Base-by-base conservation (phyloP, 805 yeast genomes). In the Brettanomyces sp. region DNA sequence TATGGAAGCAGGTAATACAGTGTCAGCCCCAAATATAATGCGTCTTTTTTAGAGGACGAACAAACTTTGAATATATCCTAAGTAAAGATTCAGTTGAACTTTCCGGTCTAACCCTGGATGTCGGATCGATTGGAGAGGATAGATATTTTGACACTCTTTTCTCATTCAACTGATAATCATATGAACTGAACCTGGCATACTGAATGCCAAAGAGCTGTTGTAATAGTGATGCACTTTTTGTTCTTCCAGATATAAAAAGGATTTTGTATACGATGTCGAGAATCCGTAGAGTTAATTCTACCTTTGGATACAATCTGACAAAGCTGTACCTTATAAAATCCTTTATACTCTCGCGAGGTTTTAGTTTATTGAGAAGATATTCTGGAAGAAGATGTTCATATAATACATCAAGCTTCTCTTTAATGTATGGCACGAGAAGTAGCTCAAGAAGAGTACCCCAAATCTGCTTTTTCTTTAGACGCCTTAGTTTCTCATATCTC, bases 1-100 rank as follows among this genome's bases (percentile, higher is more conserved):
- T 44, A 90, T 82, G 2, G 95, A 86, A 0, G 83, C 72, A 0
- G 96, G 96, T 64, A 91, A 78, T 40, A 80, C 60, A 2, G 85
- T 66, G 45, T 59, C 59, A 2, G 66, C 52, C 25, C 63, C 55
- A 4, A 58, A 25, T 42, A 63, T 46, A 11, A 56, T n/a, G 47
- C 3, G 56, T 56, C 36, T 52, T 55, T 43, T 56, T 55, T 30
- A 59, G 22, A 9, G 68, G 66, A 11, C 22, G 48, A 23, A 18
- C 47, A 39, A 36, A 35, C 9, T 41, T 46, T n/a, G 39, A 22
- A 42, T 47, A 53, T 22, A 45, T 21, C 13, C 43, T 45, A 13
- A 62, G 47, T 3, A 68, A 23, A n/a, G 62, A 60, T 51, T 75
- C 77, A 5, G 56, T 41, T 8, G 60, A 54, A 3, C 73, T 61